Evolutionary conservation across 163 green algal species (phyloP), one percentile per base, ranked within the genome.

Genomic region (Volvox carteri): DNA sequence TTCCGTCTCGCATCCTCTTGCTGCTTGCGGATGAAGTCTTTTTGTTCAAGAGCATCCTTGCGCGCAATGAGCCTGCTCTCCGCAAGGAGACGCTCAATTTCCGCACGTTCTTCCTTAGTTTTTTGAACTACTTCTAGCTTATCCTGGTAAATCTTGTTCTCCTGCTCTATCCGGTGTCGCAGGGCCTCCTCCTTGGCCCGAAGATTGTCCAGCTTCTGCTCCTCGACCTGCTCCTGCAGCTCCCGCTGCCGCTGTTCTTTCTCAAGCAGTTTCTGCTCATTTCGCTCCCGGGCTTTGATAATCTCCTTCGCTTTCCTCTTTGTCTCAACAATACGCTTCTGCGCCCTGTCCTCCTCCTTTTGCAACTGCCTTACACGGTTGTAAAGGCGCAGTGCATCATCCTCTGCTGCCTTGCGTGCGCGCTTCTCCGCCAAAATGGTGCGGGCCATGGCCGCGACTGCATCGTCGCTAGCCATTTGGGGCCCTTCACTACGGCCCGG

Each of bases 321-420:
- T 39, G 95, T 97, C 46, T 97, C 93, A 4, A 92, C 56, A 28
- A 97, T 95, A 28, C 95, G 91, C 80, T 94, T 95, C 52, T 91
- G 58, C 18, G 92, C 93, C 52, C 93, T 93, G 72, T 94, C 90
- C 89, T 96, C 93, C 79, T 96, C 94, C 85, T 96, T 96, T 83
- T 96, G 91, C 48, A 97, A 86, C 83, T 95, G 94, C 77, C 92
- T 79, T 4, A 97, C 93, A n/a, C 95, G 92, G 86, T 96, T 97
- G 80, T 96, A 95, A 19, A 97, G 84, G 8, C 91, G 89, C 48
- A 93, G 62, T 19, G 94, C 94, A 86, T 97, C 95, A 44, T 97
- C 94, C 75, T 97, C 94, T 6, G 94, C 95, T 46, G 90, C 70
- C 52, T 91, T 94, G 1, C 93, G 65, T 12, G 92, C 92, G 18